These are phyloP conservation scores for Penicillium olsonii DNA, from an alignment of 2,329 filamentous ascomycete genomes.

Conservation along the genomic window DNA sequence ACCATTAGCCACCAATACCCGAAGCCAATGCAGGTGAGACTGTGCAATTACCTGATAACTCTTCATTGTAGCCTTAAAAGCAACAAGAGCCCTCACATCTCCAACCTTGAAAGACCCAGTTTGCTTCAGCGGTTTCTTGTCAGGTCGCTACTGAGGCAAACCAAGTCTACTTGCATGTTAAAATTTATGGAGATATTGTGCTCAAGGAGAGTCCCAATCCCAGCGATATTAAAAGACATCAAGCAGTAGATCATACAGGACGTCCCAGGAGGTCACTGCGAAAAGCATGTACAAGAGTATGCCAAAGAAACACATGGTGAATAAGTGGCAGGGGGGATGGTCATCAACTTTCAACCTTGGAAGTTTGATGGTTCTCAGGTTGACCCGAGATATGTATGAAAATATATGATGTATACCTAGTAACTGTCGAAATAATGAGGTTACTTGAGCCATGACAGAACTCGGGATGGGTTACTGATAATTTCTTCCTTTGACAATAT, in stretches of 20 bases:
- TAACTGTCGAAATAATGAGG: too few species aligned
- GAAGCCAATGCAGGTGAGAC: too few species aligned
- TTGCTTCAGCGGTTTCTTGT: not conserved
- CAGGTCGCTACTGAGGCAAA: not conserved
- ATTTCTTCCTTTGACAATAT: too few species aligned
- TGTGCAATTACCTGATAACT: too few species aligned
- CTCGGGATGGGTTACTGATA: too few species aligned
- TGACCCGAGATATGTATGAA: too few species aligned
- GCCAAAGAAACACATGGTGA: not conserved
- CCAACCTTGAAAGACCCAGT: not conserved
- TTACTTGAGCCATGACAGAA: too few species aligned
- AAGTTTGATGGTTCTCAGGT: too few species aligned
- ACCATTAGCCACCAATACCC: too few species aligned
- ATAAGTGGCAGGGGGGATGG: too few species aligned
- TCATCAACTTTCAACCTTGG: too few species aligned
- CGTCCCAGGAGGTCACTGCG: not conserved
- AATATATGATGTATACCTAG: too few species aligned
- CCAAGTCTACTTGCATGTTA: not conserved
- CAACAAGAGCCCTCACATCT: not conserved
- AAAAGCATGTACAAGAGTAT: not conserved
- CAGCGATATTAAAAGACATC: not conserved
- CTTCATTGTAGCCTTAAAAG: not conserved
- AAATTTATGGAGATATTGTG: not conserved
- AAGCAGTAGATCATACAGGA: not conserved
- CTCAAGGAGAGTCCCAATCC: not conserved